Percentiles rank a stretch among this genome's conserved stretches.
Conservation (phyloP, 306 rosid species). For the Acacia crassicarpa region DNA sequence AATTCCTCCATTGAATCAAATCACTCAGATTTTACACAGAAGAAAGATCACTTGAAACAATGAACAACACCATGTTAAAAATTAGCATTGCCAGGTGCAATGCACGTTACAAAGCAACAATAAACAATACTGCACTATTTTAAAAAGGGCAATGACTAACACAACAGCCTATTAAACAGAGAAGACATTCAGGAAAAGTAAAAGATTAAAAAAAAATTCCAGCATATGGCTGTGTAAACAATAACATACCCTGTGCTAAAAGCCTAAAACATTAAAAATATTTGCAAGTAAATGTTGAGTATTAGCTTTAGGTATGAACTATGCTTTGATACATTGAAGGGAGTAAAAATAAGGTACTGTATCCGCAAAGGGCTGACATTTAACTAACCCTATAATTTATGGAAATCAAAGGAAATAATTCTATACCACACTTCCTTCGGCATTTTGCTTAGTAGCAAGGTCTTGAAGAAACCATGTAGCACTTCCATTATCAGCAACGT, state of each 20-base stretch:
- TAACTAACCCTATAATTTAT: too few species aligned
- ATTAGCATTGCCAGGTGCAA: background rate
- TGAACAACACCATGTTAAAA: background rate
- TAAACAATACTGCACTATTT: background rate
- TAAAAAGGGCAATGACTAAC: background rate
- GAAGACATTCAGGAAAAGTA: background rate
- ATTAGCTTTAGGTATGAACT: too few species aligned
- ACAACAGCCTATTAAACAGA: slow-evolving; percentile 7
- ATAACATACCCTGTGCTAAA: background rate
- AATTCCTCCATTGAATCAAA: slow-evolving; percentile 20
- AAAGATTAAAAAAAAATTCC: background rate
- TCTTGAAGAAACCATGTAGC: too few species aligned
- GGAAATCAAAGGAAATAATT: too few species aligned
- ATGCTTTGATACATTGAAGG: too few species aligned
- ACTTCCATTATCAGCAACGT: too few species aligned
- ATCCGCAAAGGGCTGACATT: too few species aligned
- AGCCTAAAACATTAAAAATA: background rate
- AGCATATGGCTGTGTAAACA: background rate
- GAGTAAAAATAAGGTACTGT: too few species aligned
- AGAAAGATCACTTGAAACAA: slow-evolving; percentile 23
- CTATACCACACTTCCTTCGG: too few species aligned
- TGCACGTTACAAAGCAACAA: background rate
- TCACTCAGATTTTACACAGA: slow-evolving; percentile 8
- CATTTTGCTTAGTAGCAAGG: too few species aligned
- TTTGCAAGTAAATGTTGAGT: background rate